Evolutionary conservation across 345 rosid genomes (phyloP), one percentile per base, ranked within the genome.

Genomic region (Salix dunnii): DNA sequence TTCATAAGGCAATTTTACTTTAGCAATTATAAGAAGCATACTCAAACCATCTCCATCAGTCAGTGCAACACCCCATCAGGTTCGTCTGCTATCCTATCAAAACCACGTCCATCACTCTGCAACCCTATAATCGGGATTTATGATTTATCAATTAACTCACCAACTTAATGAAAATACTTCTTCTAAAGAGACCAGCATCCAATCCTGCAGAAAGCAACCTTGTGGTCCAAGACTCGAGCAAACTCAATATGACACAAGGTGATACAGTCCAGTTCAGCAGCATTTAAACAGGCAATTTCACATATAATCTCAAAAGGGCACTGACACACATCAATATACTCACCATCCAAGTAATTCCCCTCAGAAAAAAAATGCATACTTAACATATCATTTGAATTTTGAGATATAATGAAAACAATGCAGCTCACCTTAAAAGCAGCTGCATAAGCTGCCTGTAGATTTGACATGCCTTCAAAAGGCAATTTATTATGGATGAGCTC

Each of bases 401-500:
- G 72, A 23, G 13, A 12, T 68, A 48, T 13, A 25, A 61, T 30
- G 68, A 71, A 6, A 73, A 71, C 12, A 62, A 2, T 18, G 36
- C 5, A 23, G 40, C 65, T 68, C 81, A 93, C 99, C 97, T 94
- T 96, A 74, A 96, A 96, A 35, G 99, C 99, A 70, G 99, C 99
- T 10, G 99, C 99, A 85, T 96, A 96, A 36, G 99, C 99, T 46
- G 99, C 99, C 88, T 96, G 99, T 58, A 96, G 85, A 85, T 96
- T 96, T 0, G 99, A 96, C 99, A 96, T 96, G 89, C 99, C 99
- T 88, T 96, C 99, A 49, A 96, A 96, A 3, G 99, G 99, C 84
- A 94, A 83, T 88, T 91, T 93, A 75, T 93, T 96, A 81, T 87
- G 98, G 83, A 93, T 86, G 68, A 96, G 92, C 85, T 96, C 99